These are phyloP conservation scores for Eutrema salsugineum DNA, from an alignment of 441 rosid genomes.

Conservation along the genomic window DNA sequence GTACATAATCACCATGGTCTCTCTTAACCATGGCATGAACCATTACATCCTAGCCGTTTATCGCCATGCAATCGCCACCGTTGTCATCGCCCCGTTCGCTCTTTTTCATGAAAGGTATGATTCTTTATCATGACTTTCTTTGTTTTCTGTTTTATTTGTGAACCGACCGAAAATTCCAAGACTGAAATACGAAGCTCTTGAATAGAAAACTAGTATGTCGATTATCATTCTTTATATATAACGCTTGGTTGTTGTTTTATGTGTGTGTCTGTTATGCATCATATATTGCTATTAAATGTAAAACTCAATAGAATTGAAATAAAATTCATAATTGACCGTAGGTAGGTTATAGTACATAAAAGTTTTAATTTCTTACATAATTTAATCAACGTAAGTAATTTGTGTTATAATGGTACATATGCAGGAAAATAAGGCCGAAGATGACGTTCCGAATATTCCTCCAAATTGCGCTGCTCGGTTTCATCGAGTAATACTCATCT, in stretches of 20 bases:
- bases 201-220: too few relatives aligned
- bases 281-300: background rate
- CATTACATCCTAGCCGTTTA: slow-evolving; percentile 72
- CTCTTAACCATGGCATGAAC: slow-evolving; percentile 77
- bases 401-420: background rate
- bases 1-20: slow-evolving; percentile 76
- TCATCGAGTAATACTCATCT: slow-evolving; percentile 65
- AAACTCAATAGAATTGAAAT: background rate
- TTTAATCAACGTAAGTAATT: background rate
- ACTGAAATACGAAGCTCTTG: background rate
- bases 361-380: background rate
- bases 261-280: background rate
- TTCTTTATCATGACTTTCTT: background rate
- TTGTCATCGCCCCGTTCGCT: slow-evolving; percentile 79
- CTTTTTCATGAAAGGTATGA: slow-evolving; percentile 70
- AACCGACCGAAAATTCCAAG: background rate
- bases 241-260: background rate
- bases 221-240: background rate
- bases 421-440: slow-evolving; percentile 91
- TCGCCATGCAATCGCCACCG: slow-evolving; percentile 74
- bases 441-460: slow-evolving; percentile 73
- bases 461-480: slow-evolving; percentile 62
- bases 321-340: background rate
- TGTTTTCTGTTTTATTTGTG: background rate
- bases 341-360: background rate